phyloP scores from a whole-genome alignment of 805 yeast genomes.

The Candida xyloterini region DNA sequence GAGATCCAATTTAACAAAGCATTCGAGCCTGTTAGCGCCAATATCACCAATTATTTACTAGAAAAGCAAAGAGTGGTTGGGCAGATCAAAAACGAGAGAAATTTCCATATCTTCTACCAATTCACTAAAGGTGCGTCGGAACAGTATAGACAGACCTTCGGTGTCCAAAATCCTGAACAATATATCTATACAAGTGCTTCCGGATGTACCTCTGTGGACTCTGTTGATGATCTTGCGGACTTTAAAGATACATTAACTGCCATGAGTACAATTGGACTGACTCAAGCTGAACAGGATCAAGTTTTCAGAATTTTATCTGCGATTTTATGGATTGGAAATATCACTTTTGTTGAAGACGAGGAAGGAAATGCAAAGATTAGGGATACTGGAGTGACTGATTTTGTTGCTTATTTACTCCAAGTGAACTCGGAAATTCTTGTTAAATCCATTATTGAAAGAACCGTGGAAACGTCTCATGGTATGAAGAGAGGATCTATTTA shows the following conservation, averaged over 20 bases:
- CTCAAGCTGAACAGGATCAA: conserved; percentile 81
- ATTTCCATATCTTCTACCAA: conserved; percentile 96
- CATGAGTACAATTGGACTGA: conserved; percentile 82
- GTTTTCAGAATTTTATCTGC: conserved; percentile 83
- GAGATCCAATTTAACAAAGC: conserved; percentile 82
- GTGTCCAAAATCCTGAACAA: conserved; percentile 92
- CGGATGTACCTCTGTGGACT: conserved; percentile 80
- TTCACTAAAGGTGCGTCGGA: conserved; percentile 89
- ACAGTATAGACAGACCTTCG: conserved; percentile 74
- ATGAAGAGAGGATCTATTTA: conserved; percentile 87
- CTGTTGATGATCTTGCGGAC: conserved; percentile 80
- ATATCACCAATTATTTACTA: conserved; percentile 88
- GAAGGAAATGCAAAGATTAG: conserved; percentile 80
- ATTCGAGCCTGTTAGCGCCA: conserved; percentile 91
- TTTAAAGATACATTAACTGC: conserved; percentile 79
- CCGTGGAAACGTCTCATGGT: conserved; percentile 88
- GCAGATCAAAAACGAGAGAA: conserved; percentile 88
- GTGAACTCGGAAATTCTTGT: conserved; percentile 67
- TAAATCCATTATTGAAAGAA: conserved; percentile 71
- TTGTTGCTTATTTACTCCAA: conserved; percentile 86
- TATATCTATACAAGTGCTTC: conserved; percentile 86
- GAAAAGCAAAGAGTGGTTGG: conserved; percentile 98
- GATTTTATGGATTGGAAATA: conserved; percentile 91
- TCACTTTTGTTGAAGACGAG: conserved; percentile 79
- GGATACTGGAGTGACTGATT: conserved; percentile 88